A percentile compares a stretch with the other conserved stretches of the same genome.
Conservation (phyloP, 805 yeast genomes). For the Starmerella apis region DNA sequence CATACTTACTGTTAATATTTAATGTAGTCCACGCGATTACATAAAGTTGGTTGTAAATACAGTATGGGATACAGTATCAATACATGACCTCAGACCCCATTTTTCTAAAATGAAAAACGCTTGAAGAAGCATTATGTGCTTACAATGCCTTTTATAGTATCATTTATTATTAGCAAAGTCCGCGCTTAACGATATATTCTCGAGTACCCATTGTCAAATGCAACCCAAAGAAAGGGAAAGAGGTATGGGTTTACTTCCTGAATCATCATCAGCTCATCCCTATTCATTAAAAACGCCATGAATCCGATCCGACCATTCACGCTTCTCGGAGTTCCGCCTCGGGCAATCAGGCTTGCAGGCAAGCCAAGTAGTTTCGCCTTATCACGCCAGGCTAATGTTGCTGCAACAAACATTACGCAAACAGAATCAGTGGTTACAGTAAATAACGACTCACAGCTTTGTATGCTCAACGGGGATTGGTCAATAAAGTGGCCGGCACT, state of each 20-base stretch:
- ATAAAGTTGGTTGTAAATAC: neutral
- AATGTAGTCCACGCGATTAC: conserved; percentile 2
- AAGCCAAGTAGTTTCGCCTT: neutral
- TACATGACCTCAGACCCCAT: neutral
- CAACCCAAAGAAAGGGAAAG: too few relatives aligned
- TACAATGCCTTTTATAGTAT: too few relatives aligned
- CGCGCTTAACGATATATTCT: too few relatives aligned
- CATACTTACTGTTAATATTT: too few relatives aligned
- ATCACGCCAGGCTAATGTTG: conserved; percentile 5
- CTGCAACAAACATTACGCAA: conserved; percentile 5
- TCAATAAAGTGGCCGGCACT: neutral
- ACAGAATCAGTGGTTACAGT: conserved; percentile 3
- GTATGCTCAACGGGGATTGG: conserved; percentile 6
- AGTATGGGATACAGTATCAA: neutral
- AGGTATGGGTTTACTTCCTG: too few relatives aligned
- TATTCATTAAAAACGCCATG: neutral
- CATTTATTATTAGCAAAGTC: too few relatives aligned
- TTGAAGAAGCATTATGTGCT: too few relatives aligned
- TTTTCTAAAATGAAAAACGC: neutral
- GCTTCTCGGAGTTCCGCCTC: conserved; percentile 13
- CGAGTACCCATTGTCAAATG: too few relatives aligned
- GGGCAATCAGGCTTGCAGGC: conserved; percentile 9
- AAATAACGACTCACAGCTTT: neutral
- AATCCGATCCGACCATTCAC: neutral
- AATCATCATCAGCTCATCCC: neutral